A percentile compares a stretch with the other conserved stretches of the same genome.
Conservation (phyloP, 345 rosid species). For the Camelina neglecta region DNA sequence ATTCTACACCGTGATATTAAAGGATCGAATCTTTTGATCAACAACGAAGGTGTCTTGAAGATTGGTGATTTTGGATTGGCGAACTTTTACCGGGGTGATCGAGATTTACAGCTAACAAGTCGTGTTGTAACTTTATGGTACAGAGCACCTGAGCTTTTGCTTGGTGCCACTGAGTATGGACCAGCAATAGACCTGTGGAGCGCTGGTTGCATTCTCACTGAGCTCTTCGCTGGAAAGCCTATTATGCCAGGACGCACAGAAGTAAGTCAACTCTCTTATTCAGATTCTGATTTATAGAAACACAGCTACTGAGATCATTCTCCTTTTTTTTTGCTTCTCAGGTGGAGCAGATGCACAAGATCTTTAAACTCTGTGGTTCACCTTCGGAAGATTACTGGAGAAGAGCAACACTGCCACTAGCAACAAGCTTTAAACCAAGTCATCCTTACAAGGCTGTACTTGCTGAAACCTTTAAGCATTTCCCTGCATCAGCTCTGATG, state of each 20-base stretch:
- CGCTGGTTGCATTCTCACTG: constrained; percentile 82
- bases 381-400: constrained; percentile 85
- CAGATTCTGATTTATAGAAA: background rate
- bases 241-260: constrained; percentile 92
- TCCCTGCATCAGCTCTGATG: constrained; percentile 60
- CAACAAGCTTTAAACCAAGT: constrained; percentile 71
- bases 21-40: constrained; percentile 75
- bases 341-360: constrained; percentile 94
- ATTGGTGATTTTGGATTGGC: constrained; percentile 91
- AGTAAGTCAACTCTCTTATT: constrained; percentile 46
- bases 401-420: constrained; percentile 61
- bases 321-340: constrained; percentile 33
- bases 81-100: constrained; percentile 58
- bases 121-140: constrained; percentile 94
- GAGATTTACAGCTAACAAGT: constrained; percentile 65
- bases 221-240: constrained; percentile 80
- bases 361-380: constrained; percentile 87
- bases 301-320: background rate
- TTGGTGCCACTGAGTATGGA: constrained; percentile 85
- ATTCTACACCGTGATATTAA: constrained; percentile 87
- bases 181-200: constrained; percentile 90
- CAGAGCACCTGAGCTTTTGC: constrained; percentile 83
- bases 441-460: constrained; percentile 72
- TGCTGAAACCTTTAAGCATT: constrained; percentile 63
- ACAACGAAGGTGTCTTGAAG: constrained; percentile 68